Evolutionary conservation across 139 green algal species (phyloP), one percentile per base, ranked within the genome.

Genomic region (Closterium sp.): DNA sequence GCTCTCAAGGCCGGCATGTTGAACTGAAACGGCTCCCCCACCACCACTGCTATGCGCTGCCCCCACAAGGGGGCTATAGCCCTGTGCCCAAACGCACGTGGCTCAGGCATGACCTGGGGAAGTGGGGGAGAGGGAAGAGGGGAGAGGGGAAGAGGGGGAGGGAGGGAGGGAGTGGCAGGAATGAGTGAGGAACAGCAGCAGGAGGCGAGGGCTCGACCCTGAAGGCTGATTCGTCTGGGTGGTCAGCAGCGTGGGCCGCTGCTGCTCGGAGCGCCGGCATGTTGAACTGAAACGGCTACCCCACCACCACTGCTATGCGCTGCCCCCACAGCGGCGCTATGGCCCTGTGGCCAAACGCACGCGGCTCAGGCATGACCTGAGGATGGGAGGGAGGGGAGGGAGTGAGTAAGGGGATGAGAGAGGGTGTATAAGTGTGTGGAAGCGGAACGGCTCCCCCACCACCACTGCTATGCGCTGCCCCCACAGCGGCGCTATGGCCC

Each of bases 341-440:
- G 30, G 30, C 29, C 30, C 86, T 42, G 30, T 38, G 24, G 2
- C 86, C 86, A 21, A 91, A 93, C 2, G 28, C 3, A 24, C 31
- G 38, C 34, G 87, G 31, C 70, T 91, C 86, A 38, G 86, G 91
- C 34, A 93, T 88, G 31, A 93, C 86, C 91, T 93, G 91, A 21
- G 24, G 4, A 32, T 21, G 70, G 30, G 28, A 2, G 7, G 2
- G 17, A 87, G 22, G 2, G 32, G 7, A 32, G 84, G 21, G 88
- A 27, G 32, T 31, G 22, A n/a, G 7, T 24, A 24, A 32, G 84
- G n/a, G 84, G 13, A 4, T 87, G 84, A 13, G 84, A 19, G 19
- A 87, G n/a, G 4, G 28, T 4, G 28, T 13, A 19, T 13, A 34
- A 29, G 84, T 24, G 22, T 87, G 84, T 31, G 28, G 29, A 85